Evolutionary conservation across 2,329 filamentous ascomycete genomes (phyloP).

Genomic region (Alternaria rosae): DNA sequence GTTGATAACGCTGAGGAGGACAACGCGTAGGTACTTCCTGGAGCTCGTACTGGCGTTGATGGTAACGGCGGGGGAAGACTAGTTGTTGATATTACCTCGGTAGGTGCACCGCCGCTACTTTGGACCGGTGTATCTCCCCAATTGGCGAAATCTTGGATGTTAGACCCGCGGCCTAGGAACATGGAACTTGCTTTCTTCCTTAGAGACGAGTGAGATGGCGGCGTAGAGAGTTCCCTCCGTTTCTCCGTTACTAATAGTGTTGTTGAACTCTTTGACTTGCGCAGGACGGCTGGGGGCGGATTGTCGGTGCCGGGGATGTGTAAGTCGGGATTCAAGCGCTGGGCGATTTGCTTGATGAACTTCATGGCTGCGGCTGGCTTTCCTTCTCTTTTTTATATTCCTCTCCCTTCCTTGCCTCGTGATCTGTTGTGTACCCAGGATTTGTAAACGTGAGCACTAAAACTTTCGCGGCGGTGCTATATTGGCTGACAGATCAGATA

Average conservation of each 20-base stretch:
- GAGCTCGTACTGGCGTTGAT: neutral
- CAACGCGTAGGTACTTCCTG: neutral
- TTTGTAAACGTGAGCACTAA: neutral
- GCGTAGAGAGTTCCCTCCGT: neutral
- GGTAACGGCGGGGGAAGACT: neutral
- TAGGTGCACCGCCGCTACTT: neutral
- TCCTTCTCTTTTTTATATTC: neutral
- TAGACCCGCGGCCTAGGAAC: neutral
- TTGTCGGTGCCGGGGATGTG: slow-evolving; percentile 3
- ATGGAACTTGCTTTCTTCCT: neutral
- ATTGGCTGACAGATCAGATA: neutral
- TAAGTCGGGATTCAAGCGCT: slow-evolving; percentile 11
- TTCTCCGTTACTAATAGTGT: neutral
- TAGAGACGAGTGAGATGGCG: neutral
- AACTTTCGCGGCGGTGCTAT: neutral
- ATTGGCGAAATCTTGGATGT: neutral
- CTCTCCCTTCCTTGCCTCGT: neutral
- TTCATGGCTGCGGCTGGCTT: neutral
- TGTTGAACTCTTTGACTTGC: neutral
- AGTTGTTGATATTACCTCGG: neutral
- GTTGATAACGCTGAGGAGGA: neutral
- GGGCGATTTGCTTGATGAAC: slow-evolving; percentile 13
- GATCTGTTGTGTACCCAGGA: neutral
- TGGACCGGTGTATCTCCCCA: neutral
- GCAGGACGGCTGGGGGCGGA: neutral